Base-by-base conservation (phyloP, 805 yeast genomes). In the Wickerhamomyces subpelliculosus region DNA sequence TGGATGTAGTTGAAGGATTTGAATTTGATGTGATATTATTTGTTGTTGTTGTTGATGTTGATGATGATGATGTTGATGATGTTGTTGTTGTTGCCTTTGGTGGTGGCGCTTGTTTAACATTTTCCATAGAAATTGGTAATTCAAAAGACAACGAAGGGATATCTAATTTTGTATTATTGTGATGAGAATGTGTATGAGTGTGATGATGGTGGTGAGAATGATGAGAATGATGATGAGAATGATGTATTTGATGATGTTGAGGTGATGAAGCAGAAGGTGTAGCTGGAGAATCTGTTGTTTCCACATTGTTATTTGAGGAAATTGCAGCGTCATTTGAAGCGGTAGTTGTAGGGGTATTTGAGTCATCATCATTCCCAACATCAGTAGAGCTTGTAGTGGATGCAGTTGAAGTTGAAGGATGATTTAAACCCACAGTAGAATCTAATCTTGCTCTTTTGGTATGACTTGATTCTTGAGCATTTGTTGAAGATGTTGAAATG, bases 371-470 rank as follows among this genome's bases (percentile, higher is more conserved):
- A n/a, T n/a, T n/a, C n/a, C n/a, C n/a, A n/a, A n/a, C n/a, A n/a
- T n/a, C n/a, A n/a, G n/a, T n/a, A n/a, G n/a, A n/a, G n/a, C n/a
- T n/a, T n/a, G n/a, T n/a, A n/a, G n/a, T n/a, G n/a, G n/a, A 32
- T 36, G 39, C 16, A 16, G 39, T 39, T 39, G 47, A 38, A 42
- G 47, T 44, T 36, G 19, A 40, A 19, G 8, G 29, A 28, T 31
- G 49, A 19, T 34, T 46, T 17, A 34, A 43, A n/a, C 39, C 36
- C 20, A 38, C 42, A 21, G 50, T 43, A 8, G 53, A 46, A 32
- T 52, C 50, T 41, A 49, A 36, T 40, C 61, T 44, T 39, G 62
- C 52, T 47, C 69, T 47, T 51, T 57, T 47, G 55, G 64, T 57
- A 46, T 41, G 60, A 40, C 41, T 49, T 4, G 43, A 22, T 4